Percentiles rank a stretch among this genome's conserved stretches.
phyloP scores from a whole-genome alignment of 768 basidiomycete species.

The Tulasnella sp. region DNA sequence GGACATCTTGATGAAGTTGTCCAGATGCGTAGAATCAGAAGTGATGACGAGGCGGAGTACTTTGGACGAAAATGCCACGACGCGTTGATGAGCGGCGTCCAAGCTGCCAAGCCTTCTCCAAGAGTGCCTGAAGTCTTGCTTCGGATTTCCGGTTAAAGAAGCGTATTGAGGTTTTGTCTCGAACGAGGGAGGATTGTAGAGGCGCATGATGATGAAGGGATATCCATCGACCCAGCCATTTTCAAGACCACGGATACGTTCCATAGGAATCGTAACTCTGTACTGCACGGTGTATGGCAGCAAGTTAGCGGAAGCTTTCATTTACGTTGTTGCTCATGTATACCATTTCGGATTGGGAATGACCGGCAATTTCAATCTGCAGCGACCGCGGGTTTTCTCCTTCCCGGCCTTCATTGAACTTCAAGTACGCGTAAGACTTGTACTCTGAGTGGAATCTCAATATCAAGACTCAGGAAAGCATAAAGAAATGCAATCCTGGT shows the following conservation, averaged over 20 bases:
- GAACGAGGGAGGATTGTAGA: constrained; percentile 40
- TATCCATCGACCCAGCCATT: constrained; percentile 48
- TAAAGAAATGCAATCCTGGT: constrained; percentile 36
- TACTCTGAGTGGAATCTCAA: background rate
- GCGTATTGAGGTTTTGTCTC: constrained; percentile 51
- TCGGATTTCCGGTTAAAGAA: constrained; percentile 32
- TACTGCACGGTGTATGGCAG: background rate
- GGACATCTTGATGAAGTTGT: constrained; percentile 39
- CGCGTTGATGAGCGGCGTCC: constrained; percentile 42
- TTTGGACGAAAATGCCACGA: constrained; percentile 49
- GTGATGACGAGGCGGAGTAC: constrained; percentile 45
- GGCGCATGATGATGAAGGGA: constrained; percentile 40
- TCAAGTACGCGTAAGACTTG: background rate
- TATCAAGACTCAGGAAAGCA: background rate
- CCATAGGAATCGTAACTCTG: background rate
- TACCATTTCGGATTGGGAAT: background rate
- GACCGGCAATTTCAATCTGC: background rate
- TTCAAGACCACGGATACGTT: constrained; percentile 39
- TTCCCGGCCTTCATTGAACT: background rate
- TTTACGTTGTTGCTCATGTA: constrained; percentile 36
- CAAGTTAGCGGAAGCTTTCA: constrained; percentile 34
- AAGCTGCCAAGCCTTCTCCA: constrained; percentile 48
- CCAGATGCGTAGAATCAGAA: constrained; percentile 38
- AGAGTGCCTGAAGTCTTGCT: constrained; percentile 34
- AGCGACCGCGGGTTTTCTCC: background rate